Evolutionary conservation across 805 yeast genomes (phyloP).

Genomic region (Peterozyma toletana): DNA sequence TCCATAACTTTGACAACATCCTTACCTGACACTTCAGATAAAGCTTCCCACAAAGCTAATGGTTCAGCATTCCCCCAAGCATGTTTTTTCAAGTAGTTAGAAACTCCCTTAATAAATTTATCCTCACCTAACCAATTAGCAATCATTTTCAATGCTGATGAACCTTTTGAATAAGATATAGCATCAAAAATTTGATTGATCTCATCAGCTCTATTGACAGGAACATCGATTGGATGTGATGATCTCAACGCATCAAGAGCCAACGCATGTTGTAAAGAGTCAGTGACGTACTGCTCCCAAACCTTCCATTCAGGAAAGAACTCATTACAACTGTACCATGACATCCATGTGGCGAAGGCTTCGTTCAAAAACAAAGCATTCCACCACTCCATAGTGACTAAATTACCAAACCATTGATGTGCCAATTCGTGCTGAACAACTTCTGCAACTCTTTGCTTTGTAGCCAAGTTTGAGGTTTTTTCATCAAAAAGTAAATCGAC

Average conservation of each 20-base stretch:
- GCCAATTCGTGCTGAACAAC: conserved; percentile 87
- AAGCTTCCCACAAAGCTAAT: conserved; percentile 69
- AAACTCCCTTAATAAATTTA: conserved; percentile 70
- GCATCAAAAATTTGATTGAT: conserved; percentile 83
- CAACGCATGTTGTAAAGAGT: conserved; percentile 69
- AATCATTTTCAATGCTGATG: conserved; percentile 73
- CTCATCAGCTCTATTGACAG: conserved; percentile 70
- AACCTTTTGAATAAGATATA: conserved; percentile 77
- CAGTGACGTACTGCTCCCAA: conserved; percentile 78
- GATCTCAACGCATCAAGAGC: conserved; percentile 72
- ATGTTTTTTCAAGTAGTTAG: conserved; percentile 68
- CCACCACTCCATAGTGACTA: conserved; percentile 93
- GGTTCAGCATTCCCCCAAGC: conserved; percentile 75
- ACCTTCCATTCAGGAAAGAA: conserved; percentile 83
- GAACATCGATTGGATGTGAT: conserved; percentile 82
- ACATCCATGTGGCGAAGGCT: conserved; percentile 89
- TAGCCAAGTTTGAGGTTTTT: conserved; percentile 52
- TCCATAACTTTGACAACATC: conserved; percentile 71
- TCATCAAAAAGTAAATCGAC: conserved; percentile 71
- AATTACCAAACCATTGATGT: conserved; percentile 88
- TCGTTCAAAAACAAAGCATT: conserved; percentile 85
- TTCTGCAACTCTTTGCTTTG: conserved; percentile 73
- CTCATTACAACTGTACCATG: conserved; percentile 75
- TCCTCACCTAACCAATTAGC: conserved; percentile 77
- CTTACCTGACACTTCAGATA: conserved; percentile 62